Percentiles rank a stretch among this genome's conserved stretches.
Evolutionary conservation across 306 rosid species (phyloP).

Genomic region (Prunus mume): DNA sequence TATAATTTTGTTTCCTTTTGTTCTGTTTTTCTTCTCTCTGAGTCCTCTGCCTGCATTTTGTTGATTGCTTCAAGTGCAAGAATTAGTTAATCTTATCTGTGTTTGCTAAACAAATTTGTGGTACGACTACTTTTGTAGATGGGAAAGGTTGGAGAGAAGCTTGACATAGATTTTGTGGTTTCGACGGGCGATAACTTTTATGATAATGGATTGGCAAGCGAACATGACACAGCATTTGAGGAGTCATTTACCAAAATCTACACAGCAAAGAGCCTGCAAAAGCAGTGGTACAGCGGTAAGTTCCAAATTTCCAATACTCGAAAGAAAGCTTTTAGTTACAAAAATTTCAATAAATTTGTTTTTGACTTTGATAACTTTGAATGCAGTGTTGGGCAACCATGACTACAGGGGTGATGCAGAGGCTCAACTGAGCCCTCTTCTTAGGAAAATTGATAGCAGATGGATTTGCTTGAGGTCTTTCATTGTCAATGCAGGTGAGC

Average conservation of each 20-base stretch:
- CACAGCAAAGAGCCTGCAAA: slow-evolving; percentile 58
- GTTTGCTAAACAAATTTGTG: background rate
- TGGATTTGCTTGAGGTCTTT: slow-evolving; percentile 83
- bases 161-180: slow-evolving; percentile 54
- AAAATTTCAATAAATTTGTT: no score
- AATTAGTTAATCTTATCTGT: background rate
- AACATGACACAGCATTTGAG: slow-evolving; percentile 44
- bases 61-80: background rate
- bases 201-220: slow-evolving; percentile 39
- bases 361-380: background rate
- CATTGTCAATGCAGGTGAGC: slow-evolving; percentile 31
- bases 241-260: slow-evolving; percentile 63
- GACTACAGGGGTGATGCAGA: slow-evolving; percentile 83
- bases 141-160: slow-evolving; percentile 61
- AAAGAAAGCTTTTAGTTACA: background rate
- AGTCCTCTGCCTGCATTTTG: no score
- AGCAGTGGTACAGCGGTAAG: slow-evolving; percentile 57
- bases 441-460: slow-evolving; percentile 49
- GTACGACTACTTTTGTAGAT: slow-evolving; percentile 35
- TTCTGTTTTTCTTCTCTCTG: no score
- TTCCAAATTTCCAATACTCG: background rate
- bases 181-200: slow-evolving; percentile 81
- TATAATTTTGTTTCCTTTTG: no score
- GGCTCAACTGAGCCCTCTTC: slow-evolving; percentile 67
- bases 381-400: slow-evolving; percentile 89